Evolutionary conservation across 176 grass and related monocot genomes (phyloP).

Genomic region (Carex pumila): DNA sequence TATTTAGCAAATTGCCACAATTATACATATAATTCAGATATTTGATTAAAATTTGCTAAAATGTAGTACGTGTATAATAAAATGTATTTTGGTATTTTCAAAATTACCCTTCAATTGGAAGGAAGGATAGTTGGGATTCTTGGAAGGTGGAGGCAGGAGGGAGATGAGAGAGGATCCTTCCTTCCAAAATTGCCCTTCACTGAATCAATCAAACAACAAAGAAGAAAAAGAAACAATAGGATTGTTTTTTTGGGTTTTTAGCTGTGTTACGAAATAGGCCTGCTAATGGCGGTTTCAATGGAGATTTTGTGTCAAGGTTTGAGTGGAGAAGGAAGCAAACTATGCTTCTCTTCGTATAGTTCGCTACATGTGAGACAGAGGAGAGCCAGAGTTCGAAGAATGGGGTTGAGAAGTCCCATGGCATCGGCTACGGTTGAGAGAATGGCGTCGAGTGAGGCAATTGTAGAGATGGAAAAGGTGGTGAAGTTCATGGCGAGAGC

Average conservation of each 20-base stretch:
- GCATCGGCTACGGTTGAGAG: slow-evolving; percentile 35
- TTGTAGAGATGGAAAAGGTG: slow-evolving; percentile 27
- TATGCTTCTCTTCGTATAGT: background rate
- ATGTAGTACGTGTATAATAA: too few relatives aligned
- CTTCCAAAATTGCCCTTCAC: too few relatives aligned
- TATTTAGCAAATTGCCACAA: too few relatives aligned
- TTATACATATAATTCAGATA: too few relatives aligned
- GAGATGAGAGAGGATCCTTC: too few relatives aligned
- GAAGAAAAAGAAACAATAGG: background rate
- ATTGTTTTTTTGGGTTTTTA: background rate
- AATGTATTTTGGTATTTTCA: too few relatives aligned
- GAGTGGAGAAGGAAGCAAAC: background rate
- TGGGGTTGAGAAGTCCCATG: slow-evolving; percentile 5
- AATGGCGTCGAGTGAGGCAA: slow-evolving; percentile 8
- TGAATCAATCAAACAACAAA: background rate
- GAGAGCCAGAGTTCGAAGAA: background rate
- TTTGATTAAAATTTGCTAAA: too few relatives aligned
- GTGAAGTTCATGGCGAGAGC: slow-evolving; percentile 56
- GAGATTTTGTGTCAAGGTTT: background rate
- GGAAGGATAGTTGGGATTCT: too few relatives aligned
- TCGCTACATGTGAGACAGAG: background rate
- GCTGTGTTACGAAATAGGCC: background rate
- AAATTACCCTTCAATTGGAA: too few relatives aligned
- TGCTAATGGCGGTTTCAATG: background rate
- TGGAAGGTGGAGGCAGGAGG: too few relatives aligned